Base-by-base conservation (phyloP, 2,329 filamentous ascomycete genomes). In the Aspergillus alliaceus region DNA sequence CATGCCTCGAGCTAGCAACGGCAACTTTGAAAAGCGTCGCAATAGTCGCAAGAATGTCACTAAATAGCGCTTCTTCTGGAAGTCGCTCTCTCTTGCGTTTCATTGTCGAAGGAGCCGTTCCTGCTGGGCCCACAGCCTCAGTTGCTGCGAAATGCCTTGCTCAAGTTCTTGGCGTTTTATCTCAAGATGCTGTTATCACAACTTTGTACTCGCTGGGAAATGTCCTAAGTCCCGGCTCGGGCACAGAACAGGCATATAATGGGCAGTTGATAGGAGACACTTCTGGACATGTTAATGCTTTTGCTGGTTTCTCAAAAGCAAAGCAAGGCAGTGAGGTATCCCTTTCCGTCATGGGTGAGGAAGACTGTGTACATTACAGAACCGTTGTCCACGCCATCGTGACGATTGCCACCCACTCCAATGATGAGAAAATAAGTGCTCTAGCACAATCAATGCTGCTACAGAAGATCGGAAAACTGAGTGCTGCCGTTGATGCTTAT, bases 171-270 rank as follows among this genome's bases (percentile, higher is more conserved):
- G 88, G 88, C 64, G 82, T 89, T 66, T 82, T 98, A 12, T 96
- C 95, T 1, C 90, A 96, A 66, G 95, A 99, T 78, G 89, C 92
- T 34, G 85, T 96, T 34, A 98, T 99, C 64, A 96, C 93, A 5
- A 98, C 93, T 1, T 80, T 99, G 9, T 99, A 99, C 75, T 95
- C 92, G 0, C 82, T 99, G n/a, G 95, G 95, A 20, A 99, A 99
- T 70, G 89, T 96, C 4, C 81, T 99, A 14, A 97, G 92, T 65
- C 88, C 91, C 5, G 86, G 84, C 47, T 81, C 82, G 6, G 77
- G 76, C 18, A 68, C 78, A 32, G 83, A 86, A 29, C 80, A 80
- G 53, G 59, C 64, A 25, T 66, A 72, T 58, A 73, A 73, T 55
- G 60, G 72, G 63, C 60, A 69, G 65, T 40, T 61, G 12, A 46